Evolutionary conservation across 768 basidiomycete genomes (phyloP).

Genomic region (Paxillus rubicundulus): DNA sequence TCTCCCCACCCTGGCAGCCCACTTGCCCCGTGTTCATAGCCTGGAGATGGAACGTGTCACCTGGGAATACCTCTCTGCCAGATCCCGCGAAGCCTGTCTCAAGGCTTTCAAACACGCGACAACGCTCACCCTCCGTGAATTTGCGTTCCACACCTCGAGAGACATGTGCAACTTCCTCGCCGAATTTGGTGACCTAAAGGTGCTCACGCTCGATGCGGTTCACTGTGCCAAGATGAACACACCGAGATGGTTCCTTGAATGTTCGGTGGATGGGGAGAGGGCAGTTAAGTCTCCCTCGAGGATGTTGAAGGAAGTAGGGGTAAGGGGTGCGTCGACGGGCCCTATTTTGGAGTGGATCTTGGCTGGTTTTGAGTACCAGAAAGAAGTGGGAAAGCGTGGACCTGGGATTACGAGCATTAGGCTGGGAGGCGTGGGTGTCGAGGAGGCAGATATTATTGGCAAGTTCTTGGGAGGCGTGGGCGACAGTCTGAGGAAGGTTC

Average conservation of each 20-base stretch:
- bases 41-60: conserved; percentile 31
- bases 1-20: conserved; percentile 21
- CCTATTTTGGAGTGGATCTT: conserved; percentile 31
- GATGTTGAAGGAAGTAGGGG: conserved; percentile 24
- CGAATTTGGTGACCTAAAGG: conserved; percentile 26
- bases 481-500: conserved; percentile 20
- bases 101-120: conserved; percentile 20
- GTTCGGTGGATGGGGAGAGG: conserved; percentile 6
- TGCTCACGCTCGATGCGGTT: conserved; percentile 29
- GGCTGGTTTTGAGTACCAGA: conserved; percentile 14
- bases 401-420: conserved; percentile 21
- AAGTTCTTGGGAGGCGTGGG: conserved; percentile 24
- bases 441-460: conserved; percentile 26
- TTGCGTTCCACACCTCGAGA: conserved; percentile 23
- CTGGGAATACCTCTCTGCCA: conserved; percentile 32
- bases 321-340: conserved; percentile 23
- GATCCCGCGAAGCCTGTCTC: conserved; percentile 25
- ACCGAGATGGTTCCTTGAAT: conserved; percentile 10
- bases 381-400: conserved; percentile 5
- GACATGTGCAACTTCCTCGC: conserved; percentile 30
- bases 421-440: conserved; percentile 26
- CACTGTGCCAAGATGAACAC: conserved; percentile 21
- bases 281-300: conserved; percentile 15
- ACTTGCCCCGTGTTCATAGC: conserved; percentile 19
- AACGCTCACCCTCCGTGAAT: conserved; percentile 22